A percentile compares a stretch with the other conserved stretches of the same genome.
These are phyloP conservation scores for Euphorbia corollata DNA, from an alignment of 441 rosid species.

Conservation along the genomic window DNA sequence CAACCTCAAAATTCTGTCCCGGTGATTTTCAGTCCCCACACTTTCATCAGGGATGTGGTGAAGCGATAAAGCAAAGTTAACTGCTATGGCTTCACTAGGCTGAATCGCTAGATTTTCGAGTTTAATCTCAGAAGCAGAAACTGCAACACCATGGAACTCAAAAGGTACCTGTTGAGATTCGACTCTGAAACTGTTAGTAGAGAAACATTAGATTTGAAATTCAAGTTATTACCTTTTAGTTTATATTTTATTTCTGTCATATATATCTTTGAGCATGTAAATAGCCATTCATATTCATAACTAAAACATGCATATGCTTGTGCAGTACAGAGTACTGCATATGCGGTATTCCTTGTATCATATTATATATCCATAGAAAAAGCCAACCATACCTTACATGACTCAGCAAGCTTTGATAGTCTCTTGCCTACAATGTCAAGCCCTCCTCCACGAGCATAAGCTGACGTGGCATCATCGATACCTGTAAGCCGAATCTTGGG, in stretches of 20 bases:
- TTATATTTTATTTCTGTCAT: too few relatives aligned
- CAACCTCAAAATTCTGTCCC: constrained; percentile 74
- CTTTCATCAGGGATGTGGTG: constrained; percentile 95
- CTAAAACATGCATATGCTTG: too few relatives aligned
- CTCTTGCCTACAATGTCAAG: constrained; percentile 67
- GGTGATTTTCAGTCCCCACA: constrained; percentile 54
- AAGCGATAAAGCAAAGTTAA: constrained; percentile 66
- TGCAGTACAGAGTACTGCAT: too few relatives aligned
- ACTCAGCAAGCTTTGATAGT: constrained; percentile 54
- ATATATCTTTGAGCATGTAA: too few relatives aligned
- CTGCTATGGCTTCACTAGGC: constrained; percentile 70
- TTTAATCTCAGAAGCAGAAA: constrained; percentile 54
- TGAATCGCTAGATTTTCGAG: constrained; percentile 53
- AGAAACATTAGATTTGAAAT: too few relatives aligned
- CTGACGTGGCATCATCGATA: constrained; percentile 75
- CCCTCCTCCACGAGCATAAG: constrained; percentile 77
- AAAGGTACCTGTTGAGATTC: constrained; percentile 83
- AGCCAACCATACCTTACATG: constrained; percentile 26
- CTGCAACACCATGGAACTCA: constrained; percentile 55
- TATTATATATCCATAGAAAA: too few relatives aligned
- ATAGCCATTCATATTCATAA: constrained; percentile 31
- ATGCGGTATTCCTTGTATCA: too few relatives aligned
- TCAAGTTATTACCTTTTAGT: too few relatives aligned
- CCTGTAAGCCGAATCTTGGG: constrained; percentile 73
- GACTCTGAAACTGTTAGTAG: too few relatives aligned